phyloP scores from a whole-genome alignment of 352 stramenopile species.

The Bremia lactucae region DNA sequence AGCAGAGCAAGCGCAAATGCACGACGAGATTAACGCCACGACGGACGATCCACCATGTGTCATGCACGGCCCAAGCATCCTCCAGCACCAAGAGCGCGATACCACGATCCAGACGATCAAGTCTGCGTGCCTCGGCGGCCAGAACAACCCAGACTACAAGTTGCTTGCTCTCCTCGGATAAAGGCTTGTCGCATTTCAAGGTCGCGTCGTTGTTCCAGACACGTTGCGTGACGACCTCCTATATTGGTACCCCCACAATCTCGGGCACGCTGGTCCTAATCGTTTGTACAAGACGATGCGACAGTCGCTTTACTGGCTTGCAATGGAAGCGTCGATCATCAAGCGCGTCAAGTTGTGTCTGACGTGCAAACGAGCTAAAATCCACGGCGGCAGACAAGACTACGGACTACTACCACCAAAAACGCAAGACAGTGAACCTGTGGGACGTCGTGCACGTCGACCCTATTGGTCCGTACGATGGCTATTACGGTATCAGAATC shows the following conservation, averaged over 20 bases:
- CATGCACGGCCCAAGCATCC: conserved; percentile 4
- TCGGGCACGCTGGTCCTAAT: background rate
- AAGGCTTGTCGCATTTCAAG: background rate
- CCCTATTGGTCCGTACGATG: background rate
- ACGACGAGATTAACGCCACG: background rate
- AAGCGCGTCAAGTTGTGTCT: background rate
- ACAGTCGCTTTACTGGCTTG: background rate
- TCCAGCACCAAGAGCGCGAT: conserved; percentile 1
- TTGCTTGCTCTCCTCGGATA: conserved; percentile 1
- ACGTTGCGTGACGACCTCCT: no score
- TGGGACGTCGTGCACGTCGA: background rate
- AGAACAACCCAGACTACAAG: conserved; percentile 9
- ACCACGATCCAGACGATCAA: conserved; percentile 1
- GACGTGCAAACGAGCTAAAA: background rate
- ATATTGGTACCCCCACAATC: background rate
- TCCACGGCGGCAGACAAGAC: background rate
- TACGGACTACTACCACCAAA: background rate
- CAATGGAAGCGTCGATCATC: background rate
- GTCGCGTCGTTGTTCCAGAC: background rate
- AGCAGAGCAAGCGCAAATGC: background rate
- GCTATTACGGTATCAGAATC: background rate
- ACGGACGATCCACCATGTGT: background rate
- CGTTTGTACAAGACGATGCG: background rate
- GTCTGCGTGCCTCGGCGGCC: background rate
- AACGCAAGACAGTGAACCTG: no score